A percentile compares a stretch with the other conserved stretches of the same genome.
Evolutionary conservation across 1,284 basidiomycete species (phyloP).

Genomic region (Tilletia horrida): DNA sequence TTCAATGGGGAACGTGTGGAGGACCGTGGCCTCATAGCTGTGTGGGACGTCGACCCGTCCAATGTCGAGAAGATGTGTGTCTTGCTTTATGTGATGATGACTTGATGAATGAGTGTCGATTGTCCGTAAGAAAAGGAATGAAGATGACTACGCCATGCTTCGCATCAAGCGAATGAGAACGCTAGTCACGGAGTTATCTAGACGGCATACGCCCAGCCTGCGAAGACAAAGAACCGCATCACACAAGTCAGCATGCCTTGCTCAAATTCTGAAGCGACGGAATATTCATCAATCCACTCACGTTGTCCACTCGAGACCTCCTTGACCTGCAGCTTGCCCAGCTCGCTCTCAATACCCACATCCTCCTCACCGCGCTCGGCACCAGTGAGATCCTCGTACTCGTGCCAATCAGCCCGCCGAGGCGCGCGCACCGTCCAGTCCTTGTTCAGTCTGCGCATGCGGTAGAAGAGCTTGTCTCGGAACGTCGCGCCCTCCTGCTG

Average conservation of each 20-base stretch:
- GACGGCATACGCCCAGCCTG: conserved; percentile 16
- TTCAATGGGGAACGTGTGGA: too few relatives aligned
- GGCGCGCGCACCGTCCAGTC: conserved; percentile 18
- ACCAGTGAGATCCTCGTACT: conserved; percentile 47
- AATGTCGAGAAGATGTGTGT: too few relatives aligned
- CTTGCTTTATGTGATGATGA: too few relatives aligned
- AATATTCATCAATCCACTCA: not conserved
- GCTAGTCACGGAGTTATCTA: not conserved
- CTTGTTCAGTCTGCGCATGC: conserved; percentile 23
- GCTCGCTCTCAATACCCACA: conserved; percentile 50
- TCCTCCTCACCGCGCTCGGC: conserved; percentile 52
- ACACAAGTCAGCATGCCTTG: not conserved
- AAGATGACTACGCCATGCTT: too few relatives aligned
- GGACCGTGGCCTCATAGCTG: too few relatives aligned
- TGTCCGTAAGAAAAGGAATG: too few relatives aligned
- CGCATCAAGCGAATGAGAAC: too few relatives aligned
- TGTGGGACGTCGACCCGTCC: too few relatives aligned
- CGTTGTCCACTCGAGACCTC: conserved; percentile 40
- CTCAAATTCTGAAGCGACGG: not conserved
- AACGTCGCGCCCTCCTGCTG: not conserved
- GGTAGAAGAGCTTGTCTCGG: conserved; percentile 14
- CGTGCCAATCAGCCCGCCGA: conserved; percentile 41
- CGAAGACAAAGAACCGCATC: not conserved
- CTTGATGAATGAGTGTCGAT: too few relatives aligned
- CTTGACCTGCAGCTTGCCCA: conserved; percentile 47